Evolutionary conservation across 768 basidiomycete species (phyloP), one percentile per base, ranked within the genome.

Genomic region (Pleurotus djamor): DNA sequence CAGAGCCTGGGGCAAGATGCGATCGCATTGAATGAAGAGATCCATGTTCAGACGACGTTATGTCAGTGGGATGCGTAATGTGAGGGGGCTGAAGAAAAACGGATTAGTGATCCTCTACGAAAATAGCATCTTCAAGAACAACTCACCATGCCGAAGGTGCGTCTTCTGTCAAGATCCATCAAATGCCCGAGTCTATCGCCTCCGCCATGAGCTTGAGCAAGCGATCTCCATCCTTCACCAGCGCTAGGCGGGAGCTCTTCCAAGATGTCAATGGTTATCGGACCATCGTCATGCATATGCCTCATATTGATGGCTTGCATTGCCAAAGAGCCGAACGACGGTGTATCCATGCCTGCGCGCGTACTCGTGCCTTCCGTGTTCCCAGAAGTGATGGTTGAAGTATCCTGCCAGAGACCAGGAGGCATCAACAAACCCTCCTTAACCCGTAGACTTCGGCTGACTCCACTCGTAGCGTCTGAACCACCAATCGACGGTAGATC

Each of bases 201-300:
- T 45, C 69, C 69, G 4, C 21, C 21, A 28, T 69, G 58, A 16
- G 72, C 73, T 37, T 77, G 66, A 7, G 84, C 74, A 60, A 90
- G 73, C 9, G 75, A 74, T 60, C 83, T 76, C 90, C 90, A 91
- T 4, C 81, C 74, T 57, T 81, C 82, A 16, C 78, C 78, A 28
- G 89, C 84, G 58, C 67, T 67, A 2, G 90, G 89, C 6, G 90
- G 89, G 21, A 79, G 85, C 36, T 89, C 86, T 61, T 92, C 90
- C 13, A 89, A 72, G 4, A 89, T 67, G 66, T 91, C 87, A 16
- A 85, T 79, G 3, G 78, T 71, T 57, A 85, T 72, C 2, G 62
- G 71, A 41, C 70, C 55, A 60, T 67, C 56, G 64, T 69, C 62
- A 57, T 7, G 68, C 44, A 3, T 60, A 47, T 47, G 45, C 17